Evolutionary conservation across 768 basidiomycete genomes (phyloP), one percentile per base, ranked within the genome.

Genomic region (Thelephora aurantiotincta): DNA sequence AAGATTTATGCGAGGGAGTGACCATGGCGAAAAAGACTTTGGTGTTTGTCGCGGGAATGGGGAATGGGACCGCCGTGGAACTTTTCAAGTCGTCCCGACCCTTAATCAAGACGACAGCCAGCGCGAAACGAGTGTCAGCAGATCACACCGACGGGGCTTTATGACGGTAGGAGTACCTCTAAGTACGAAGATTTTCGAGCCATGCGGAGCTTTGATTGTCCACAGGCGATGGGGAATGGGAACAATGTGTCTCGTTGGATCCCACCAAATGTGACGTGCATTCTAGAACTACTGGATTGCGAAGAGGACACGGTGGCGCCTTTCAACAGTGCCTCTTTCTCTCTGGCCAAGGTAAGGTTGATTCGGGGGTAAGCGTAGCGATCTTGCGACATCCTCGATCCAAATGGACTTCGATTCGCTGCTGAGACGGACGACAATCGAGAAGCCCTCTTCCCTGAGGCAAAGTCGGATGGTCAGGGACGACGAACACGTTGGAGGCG

Each of bases 111-210:
- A 55, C 51, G 11, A 56, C 48, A 11, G 62, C 60, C 60, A 55
- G 67, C 65, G 57, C 70, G 67, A 5, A n/a, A n/a, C n/a, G 19
- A 18, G 33, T 36, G 48, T 52, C 6, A 3, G 12, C 30, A 6
- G 14, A 11, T n/a, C 4, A 5, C 7, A 14, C 18, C n/a, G 23
- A 30, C 6, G 3, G 26, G 19, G n/a, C n/a, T n/a, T 16, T n/a
- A 1, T 5, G 35, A 34, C 34, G n/a, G 13, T 43, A 22, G 3
- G 48, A 57, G 2, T 19, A 63, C 64, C 57, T 63, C 67, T 4
- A 78, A 58, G 48, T 73, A 80, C 23, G 57, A 64, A 1, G 75
- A 79, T 52, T 73, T 76, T 36, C 77, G 66, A 11, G 78, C 77
- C 30, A 78, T 53, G 4, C 73, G 67, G 9, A 70, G 54, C 52